Evolutionary conservation across 768 basidiomycete species (phyloP).

Genomic region (Nevesoporus exiguus): DNA sequence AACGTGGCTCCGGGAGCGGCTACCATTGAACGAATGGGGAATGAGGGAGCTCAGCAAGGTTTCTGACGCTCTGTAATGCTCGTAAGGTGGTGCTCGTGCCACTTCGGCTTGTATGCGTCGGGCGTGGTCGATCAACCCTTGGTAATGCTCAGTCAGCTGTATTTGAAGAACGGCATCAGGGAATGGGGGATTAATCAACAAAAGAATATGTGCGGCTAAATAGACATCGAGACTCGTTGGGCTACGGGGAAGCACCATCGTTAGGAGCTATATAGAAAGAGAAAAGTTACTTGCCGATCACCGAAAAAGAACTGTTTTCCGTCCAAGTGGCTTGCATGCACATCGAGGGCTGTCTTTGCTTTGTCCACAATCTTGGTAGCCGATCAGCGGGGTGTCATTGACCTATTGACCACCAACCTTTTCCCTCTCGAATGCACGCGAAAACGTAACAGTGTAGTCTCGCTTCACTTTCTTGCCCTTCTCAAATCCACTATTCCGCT

Average conservation of each 20-base stretch:
- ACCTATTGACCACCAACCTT: constrained; percentile 37
- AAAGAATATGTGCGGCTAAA: constrained; percentile 65
- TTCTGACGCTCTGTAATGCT: constrained; percentile 16
- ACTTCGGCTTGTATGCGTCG: constrained; percentile 41
- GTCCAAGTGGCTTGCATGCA: constrained; percentile 55
- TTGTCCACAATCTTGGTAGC: constrained; percentile 55
- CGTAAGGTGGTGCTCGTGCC: constrained; percentile 27
- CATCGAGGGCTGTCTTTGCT: constrained; percentile 52
- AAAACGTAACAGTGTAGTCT: constrained; percentile 39
- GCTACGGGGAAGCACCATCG: constrained; percentile 33
- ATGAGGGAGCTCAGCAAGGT: constrained; percentile 38
- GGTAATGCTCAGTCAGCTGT: constrained; percentile 54
- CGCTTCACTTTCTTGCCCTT: constrained; percentile 32
- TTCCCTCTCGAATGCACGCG: constrained; percentile 59
- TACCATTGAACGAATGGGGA: constrained; percentile 28
- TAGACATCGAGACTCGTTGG: constrained; percentile 61
- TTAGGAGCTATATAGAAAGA: neutral
- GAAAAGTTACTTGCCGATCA: constrained; percentile 38
- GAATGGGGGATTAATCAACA: constrained; percentile 56
- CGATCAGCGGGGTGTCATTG: constrained; percentile 2
- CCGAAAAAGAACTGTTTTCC: constrained; percentile 49
- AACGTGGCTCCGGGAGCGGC: constrained; percentile 10
- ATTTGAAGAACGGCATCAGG: constrained; percentile 57
- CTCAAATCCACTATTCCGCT: constrained; percentile 37
- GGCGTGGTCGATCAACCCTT: constrained; percentile 57